phyloP scores from a whole-genome alignment of 176 grass and related monocot species.

The Cenchrus purpureus region DNA sequence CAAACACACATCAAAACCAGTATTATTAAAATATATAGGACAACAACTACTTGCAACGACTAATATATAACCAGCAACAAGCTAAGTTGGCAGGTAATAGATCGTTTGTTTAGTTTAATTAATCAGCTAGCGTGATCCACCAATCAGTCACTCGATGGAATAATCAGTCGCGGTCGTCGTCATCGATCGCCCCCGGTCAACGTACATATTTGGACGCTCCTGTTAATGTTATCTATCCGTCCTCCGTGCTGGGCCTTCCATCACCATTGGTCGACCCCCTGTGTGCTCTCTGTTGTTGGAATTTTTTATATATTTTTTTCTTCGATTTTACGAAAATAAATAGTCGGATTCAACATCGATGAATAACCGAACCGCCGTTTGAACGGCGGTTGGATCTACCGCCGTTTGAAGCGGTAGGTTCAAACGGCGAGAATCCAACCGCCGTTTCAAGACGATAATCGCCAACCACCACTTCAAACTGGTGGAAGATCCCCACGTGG shows the following conservation, averaged over 20 bases:
- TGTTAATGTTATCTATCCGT: slow-evolving; percentile 4
- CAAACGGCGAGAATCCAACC: too few species aligned
- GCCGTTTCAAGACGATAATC: too few species aligned
- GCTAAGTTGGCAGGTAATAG: not conserved
- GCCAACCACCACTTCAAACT: too few species aligned
- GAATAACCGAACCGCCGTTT: too few species aligned
- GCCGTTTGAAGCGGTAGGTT: too few species aligned
- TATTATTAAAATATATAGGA: not conserved
- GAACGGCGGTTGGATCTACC: too few species aligned
- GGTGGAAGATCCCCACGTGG: too few species aligned
- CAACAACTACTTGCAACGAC: too few species aligned
- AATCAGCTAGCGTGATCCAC: not conserved
- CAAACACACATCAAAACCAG: not conserved
- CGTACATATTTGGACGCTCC: not conserved
- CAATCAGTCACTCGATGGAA: not conserved
- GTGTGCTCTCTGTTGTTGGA: not conserved
- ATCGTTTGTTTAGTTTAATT: not conserved
- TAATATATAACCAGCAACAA: not conserved
- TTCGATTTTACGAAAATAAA: too few species aligned
- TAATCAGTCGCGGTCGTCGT: not conserved
- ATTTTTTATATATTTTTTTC: too few species aligned
- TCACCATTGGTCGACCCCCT: not conserved
- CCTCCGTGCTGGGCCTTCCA: not conserved
- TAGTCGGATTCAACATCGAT: too few species aligned
- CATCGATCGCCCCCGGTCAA: not conserved